Evolutionary conservation across 305 asterid species (phyloP).

Genomic region (Salvia sclarea): DNA sequence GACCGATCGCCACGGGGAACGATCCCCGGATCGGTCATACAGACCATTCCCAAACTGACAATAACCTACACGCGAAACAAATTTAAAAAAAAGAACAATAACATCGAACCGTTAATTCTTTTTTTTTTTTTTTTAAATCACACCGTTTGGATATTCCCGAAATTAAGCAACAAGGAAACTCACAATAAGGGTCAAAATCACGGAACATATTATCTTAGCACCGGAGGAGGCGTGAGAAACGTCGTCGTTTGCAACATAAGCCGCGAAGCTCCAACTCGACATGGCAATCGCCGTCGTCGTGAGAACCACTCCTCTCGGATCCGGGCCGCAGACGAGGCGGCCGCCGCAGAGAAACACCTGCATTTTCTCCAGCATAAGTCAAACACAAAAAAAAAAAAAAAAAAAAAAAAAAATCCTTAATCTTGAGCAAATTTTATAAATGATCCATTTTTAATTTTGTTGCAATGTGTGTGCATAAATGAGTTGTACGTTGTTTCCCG

Average conservation of each 20-base stretch:
- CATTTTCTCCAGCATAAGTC: background rate
- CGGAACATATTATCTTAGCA: conserved; percentile 13
- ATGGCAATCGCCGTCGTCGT: conserved; percentile 20
- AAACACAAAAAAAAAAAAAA: no score
- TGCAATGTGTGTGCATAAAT: background rate
- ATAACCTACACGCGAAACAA: conserved; percentile 13
- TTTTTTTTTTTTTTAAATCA: no score
- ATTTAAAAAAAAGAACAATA: no score
- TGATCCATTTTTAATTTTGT: background rate
- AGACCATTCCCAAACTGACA: conserved; percentile 24
- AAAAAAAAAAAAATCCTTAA: background rate
- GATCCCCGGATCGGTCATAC: conserved; percentile 30
- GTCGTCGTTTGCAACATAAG: conserved; percentile 19
- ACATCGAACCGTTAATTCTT: no score
- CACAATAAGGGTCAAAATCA: conserved; percentile 12
- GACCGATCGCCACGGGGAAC: background rate
- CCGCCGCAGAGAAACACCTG: conserved; percentile 26
- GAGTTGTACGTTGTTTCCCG: conserved; percentile 30
- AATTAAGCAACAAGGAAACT: background rate
- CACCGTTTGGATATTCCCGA: no score
- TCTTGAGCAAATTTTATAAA: background rate
- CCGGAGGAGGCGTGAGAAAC: background rate
- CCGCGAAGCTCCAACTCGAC: conserved; percentile 26
- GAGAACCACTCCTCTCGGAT: conserved; percentile 24
- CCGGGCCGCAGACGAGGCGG: conserved; percentile 24